Evolutionary conservation across 768 basidiomycete genomes (phyloP), one percentile per base, ranked within the genome.

Genomic region (Calocera viscosa): DNA sequence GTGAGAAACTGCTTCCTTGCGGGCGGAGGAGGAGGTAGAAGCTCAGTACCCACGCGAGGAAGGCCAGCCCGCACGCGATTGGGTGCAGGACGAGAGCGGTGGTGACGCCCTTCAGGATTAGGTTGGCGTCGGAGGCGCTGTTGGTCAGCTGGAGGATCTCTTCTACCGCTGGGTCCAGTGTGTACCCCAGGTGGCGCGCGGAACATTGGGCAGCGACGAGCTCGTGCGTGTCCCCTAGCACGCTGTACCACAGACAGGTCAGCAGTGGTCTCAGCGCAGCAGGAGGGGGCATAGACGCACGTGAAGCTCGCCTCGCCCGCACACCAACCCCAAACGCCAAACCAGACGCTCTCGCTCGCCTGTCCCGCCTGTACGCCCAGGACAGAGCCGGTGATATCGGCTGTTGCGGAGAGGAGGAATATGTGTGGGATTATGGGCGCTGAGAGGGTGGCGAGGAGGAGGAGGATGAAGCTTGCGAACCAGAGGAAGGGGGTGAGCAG

Each of bases 321-420:
- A 75, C 91, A 94, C 38, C 86, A 80, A 0, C 91, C 91, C 87
- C 90, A 92, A 3, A 91, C 86, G 2, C 91, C 91, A 68, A 91
- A 87, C 38, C 84, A 81, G 11, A 91, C 82, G 75, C 70, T 80
- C 78, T 49, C 75, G 75, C 64, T 77, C 72, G 67, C 70, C 66
- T 49, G 81, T 68, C 64, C 80, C 69, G 64, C 74, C 71, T 14
- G 77, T 74, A 12, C 71, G 24, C 53, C 53, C 5, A 60, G 53
- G 11, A 60, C 14, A 10, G 26, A 28, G 22, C 26, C 39, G 19
- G 63, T 69, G 53, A 75, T 72, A 35, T 77, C 71, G 17, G 78
- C 78, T 28, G 77, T 70, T 64, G 86, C 77, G 41, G 78, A 76
- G 72, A 87, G 83, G 64, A 86, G 78, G 75, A 79, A 84, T 63